These are phyloP conservation scores for Pichia thaimueangensis DNA, from an alignment of 805 yeast species.

Conservation along the genomic window DNA sequence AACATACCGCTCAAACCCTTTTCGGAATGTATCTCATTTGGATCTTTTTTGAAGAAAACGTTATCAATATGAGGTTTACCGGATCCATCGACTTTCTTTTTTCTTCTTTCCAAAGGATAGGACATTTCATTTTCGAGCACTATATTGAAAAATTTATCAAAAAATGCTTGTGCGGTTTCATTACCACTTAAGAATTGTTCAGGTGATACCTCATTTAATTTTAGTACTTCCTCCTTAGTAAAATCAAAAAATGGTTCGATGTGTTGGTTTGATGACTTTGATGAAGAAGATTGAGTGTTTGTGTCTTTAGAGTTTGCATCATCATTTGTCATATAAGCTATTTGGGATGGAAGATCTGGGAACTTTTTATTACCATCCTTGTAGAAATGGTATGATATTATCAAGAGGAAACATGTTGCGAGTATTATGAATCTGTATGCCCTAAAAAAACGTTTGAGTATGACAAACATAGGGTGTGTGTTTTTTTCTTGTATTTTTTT, in stretches of 20 bases:
- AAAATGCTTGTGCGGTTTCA: constrained; percentile 24
- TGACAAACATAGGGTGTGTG: too few relatives aligned
- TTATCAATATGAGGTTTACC: constrained; percentile 20
- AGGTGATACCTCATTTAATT: constrained; percentile 13
- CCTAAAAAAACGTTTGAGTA: too few relatives aligned
- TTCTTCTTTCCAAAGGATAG: constrained; percentile 27
- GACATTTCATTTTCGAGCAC: constrained; percentile 25
- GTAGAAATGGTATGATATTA: too few relatives aligned
- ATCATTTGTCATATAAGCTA: too few relatives aligned
- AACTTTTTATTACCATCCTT: too few relatives aligned
- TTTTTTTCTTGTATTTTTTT: too few relatives aligned
- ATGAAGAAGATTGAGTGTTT: neutral
- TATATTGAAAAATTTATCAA: constrained; percentile 24
- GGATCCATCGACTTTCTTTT: constrained; percentile 17
- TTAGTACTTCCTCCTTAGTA: neutral
- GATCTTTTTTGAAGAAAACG: constrained; percentile 9
- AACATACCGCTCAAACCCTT: constrained; percentile 6
- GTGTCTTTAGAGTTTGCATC: too few relatives aligned
- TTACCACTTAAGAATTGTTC: constrained; percentile 25
- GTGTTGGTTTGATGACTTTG: neutral
- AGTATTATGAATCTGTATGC: too few relatives aligned
- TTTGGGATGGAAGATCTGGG: too few relatives aligned
- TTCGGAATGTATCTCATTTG: constrained; percentile 13
- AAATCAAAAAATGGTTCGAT: neutral
- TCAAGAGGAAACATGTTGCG: too few relatives aligned